Evolutionary conservation across 305 asterid genomes (phyloP).

Genomic region (Plantago coronopus): DNA sequence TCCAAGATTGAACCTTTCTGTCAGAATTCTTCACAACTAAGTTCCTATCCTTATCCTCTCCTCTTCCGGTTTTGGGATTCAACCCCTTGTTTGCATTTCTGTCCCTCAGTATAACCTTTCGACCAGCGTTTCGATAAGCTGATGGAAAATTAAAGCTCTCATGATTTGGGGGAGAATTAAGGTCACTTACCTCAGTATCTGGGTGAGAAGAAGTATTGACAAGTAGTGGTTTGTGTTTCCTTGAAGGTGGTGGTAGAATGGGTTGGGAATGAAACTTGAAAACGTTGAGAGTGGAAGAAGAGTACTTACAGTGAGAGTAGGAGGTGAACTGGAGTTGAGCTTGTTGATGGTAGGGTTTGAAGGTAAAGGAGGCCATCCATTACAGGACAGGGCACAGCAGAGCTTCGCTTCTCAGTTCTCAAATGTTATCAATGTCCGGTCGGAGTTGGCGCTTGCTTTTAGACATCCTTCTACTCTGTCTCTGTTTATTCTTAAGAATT

Average conservation of each 20-base stretch:
- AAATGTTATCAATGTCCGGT: neutral
- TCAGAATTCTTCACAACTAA: constrained; percentile 13
- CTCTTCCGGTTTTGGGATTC: constrained; percentile 28
- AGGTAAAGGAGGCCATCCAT: constrained; percentile 47
- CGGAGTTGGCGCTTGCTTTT: neutral
- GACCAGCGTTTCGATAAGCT: constrained; percentile 19
- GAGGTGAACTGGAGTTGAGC: constrained; percentile 52
- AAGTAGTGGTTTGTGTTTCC: constrained; percentile 20
- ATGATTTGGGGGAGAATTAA: constrained; percentile 16
- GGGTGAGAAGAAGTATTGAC: constrained; percentile 29
- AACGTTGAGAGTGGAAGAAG: constrained; percentile 30
- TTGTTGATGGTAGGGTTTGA: constrained; percentile 48
- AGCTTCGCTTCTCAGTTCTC: constrained; percentile 8
- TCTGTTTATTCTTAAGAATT: too few relatives aligned
- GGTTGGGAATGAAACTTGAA: constrained; percentile 32
- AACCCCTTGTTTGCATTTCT: constrained; percentile 36
- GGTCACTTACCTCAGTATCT: constrained; percentile 28
- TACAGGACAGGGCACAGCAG: constrained; percentile 34
- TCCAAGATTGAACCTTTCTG: constrained; percentile 20
- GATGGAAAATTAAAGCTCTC: constrained; percentile 34
- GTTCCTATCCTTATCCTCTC: constrained; percentile 27
- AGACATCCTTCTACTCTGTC: too few relatives aligned
- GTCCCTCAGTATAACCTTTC: constrained; percentile 39
- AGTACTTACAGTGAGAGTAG: constrained; percentile 37
- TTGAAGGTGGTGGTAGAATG: constrained; percentile 14